Percentiles rank a stretch among this genome's conserved stretches.
phyloP scores from a whole-genome alignment of 2,329 filamentous ascomycete species.

The Curvularia sp. region DNA sequence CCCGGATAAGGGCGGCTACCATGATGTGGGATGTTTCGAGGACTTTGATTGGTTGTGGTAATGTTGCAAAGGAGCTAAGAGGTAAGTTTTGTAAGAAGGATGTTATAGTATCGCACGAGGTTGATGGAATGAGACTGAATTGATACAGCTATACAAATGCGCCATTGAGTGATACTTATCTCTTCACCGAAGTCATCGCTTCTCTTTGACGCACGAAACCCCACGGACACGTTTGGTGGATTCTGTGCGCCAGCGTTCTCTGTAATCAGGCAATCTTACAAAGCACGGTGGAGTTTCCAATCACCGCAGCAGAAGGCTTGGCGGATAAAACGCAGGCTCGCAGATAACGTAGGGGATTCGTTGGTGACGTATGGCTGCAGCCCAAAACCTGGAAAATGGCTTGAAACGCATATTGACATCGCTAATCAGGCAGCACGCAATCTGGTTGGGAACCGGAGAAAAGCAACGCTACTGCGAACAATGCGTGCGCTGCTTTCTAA shows the following conservation, averaged over 20 bases:
- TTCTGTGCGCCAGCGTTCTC: background rate
- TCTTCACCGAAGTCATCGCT: background rate
- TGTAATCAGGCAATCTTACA: constrained; percentile 8
- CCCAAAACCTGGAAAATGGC: background rate
- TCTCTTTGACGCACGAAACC: background rate
- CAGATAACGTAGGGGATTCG: background rate
- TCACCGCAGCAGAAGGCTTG: constrained; percentile 1
- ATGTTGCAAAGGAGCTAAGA: background rate
- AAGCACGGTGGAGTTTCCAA: constrained; percentile 1
- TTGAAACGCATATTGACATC: background rate
- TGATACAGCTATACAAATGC: background rate
- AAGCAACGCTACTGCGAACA: background rate
- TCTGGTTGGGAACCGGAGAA: background rate
- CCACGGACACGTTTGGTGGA: background rate
- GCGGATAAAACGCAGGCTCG: background rate
- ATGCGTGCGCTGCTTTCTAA: constrained; percentile 1
- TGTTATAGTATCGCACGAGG: background rate
- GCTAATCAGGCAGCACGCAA: constrained; percentile 2
- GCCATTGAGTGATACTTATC: constrained; percentile 3
- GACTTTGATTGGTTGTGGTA: background rate
- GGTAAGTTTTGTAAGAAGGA: background rate
- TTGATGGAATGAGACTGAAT: background rate
- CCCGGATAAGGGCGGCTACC: constrained; percentile 54
- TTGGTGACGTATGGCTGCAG: background rate
- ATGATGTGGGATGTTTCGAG: background rate